Percentiles rank a stretch among this genome's conserved stretches.
Conservation (phyloP, 257 asterid genomes). For the Jacaranda mimosifolia region DNA sequence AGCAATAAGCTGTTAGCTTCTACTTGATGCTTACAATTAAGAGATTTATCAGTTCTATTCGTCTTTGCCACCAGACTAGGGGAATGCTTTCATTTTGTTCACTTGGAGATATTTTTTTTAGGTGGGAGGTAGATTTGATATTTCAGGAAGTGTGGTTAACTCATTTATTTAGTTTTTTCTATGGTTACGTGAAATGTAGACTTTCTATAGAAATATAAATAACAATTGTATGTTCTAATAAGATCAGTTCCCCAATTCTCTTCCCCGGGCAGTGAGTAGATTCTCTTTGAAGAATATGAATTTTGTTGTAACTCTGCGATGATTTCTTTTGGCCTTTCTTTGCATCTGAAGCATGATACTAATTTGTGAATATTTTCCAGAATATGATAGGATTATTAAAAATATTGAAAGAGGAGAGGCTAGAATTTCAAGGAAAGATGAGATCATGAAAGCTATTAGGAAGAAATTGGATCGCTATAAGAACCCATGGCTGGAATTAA, state of each 20-base stretch:
- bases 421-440: constrained; percentile 93
- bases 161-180: neutral
- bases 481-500: constrained; percentile 97
- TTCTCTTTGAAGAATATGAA: constrained; percentile 3
- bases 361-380: constrained; percentile 51
- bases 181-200: too few relatives aligned
- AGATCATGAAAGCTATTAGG: constrained; percentile 97
- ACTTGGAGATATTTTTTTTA: too few relatives aligned
- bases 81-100: too few relatives aligned
- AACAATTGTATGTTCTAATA: neutral
- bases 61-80: too few relatives aligned
- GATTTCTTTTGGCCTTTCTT: neutral
- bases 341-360: constrained; percentile 10
- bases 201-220: too few relatives aligned
- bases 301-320: neutral
- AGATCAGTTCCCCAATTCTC: neutral
- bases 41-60: too few relatives aligned
- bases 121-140: too few relatives aligned
- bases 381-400: constrained; percentile 93
- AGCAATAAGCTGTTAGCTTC: constrained; percentile 22
- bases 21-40: neutral
- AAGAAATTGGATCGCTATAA: constrained; percentile 95
- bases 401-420: constrained; percentile 98
- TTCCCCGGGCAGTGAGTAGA: neutral
- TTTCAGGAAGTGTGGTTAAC: neutral